Percentiles rank a stretch among this genome's conserved stretches.
Evolutionary conservation across 176 grass and related monocot genomes (phyloP).

Genomic region (Cenchrus americanus): DNA sequence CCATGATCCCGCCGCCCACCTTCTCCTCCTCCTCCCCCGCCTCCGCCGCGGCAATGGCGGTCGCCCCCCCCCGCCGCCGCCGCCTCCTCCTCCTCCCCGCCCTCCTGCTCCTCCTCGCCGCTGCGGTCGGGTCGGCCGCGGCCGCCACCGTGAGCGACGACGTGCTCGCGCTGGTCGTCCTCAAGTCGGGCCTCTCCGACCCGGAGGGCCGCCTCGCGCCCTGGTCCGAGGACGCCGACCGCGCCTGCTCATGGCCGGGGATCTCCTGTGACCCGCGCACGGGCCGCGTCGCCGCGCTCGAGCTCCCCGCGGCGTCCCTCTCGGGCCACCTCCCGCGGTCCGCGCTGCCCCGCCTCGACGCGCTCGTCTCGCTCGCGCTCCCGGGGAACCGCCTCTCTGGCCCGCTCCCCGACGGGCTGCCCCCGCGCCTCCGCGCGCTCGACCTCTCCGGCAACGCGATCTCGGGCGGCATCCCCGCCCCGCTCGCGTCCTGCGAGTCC

Average conservation of each 20-base stretch:
- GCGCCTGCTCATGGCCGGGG: slow-evolving; percentile 68
- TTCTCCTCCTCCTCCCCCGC: slow-evolving; percentile 13
- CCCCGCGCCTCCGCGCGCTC: slow-evolving; percentile 45
- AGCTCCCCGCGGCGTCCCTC: slow-evolving; percentile 51
- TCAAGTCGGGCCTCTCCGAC: slow-evolving; percentile 73
- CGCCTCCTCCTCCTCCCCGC: slow-evolving; percentile 22
- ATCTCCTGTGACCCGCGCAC: slow-evolving; percentile 53
- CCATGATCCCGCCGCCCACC: slow-evolving; percentile 28
- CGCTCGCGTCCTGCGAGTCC: slow-evolving; percentile 49
- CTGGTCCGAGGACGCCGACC: slow-evolving; percentile 83
- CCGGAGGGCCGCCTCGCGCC: slow-evolving; percentile 54
- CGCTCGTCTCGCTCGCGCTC: slow-evolving; percentile 59
- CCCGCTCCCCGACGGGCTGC: slow-evolving; percentile 44
- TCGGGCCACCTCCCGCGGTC: slow-evolving; percentile 69
- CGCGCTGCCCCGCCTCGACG: slow-evolving; percentile 68
- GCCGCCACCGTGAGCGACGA: slow-evolving; percentile 61
- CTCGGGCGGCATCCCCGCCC: slow-evolving; percentile 49
- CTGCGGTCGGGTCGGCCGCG: background rate
- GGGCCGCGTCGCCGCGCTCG: slow-evolving; percentile 53
- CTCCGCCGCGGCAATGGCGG: slow-evolving; percentile 28
- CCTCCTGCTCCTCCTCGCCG: slow-evolving; percentile 36
- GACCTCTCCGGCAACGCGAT: slow-evolving; percentile 69
- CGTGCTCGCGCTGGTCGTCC: slow-evolving; percentile 82
- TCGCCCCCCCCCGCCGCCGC: background rate
- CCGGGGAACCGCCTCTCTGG: slow-evolving; percentile 69